Evolutionary conservation across 768 basidiomycete genomes (phyloP).

Genomic region (Megacollybia marginata): DNA sequence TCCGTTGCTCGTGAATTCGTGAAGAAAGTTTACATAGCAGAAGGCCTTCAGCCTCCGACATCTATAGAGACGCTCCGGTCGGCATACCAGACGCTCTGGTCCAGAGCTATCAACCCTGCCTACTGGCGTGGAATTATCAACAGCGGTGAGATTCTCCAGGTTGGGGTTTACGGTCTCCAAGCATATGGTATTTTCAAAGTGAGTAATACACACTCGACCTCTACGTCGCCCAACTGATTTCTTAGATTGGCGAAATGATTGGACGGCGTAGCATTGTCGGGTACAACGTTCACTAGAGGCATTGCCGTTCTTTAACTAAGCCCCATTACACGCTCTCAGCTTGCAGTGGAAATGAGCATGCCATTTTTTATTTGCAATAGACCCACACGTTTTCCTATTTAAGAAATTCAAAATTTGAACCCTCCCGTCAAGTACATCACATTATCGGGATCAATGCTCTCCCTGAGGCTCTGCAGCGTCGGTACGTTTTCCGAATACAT

Average conservation of each 20-base stretch:
- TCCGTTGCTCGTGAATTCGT: slow-evolving; percentile 67
- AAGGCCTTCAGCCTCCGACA: slow-evolving; percentile 66
- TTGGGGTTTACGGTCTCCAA: slow-evolving; percentile 74
- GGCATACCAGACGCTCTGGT: slow-evolving; percentile 61
- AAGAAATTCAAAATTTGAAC: slow-evolving; percentile 37
- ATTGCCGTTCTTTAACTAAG: background rate
- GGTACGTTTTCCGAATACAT: slow-evolving; percentile 47
- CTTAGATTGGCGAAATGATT: slow-evolving; percentile 80
- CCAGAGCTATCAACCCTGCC: slow-evolving; percentile 44
- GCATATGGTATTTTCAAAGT: slow-evolving; percentile 90
- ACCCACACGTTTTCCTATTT: too few species aligned
- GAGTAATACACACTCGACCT: slow-evolving; percentile 11
- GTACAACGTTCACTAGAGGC: slow-evolving; percentile 56
- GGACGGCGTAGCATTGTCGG: slow-evolving; percentile 76
- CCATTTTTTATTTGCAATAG: too few species aligned
- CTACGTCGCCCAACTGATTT: background rate
- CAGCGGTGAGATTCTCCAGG: slow-evolving; percentile 59
- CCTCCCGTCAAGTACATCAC: slow-evolving; percentile 67
- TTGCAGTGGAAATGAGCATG: too few species aligned
- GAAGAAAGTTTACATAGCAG: slow-evolving; percentile 68
- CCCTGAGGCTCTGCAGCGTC: slow-evolving; percentile 31
- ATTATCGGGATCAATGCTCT: slow-evolving; percentile 43
- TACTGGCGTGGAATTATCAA: slow-evolving; percentile 56
- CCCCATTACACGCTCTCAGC: too few species aligned
- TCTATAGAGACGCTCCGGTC: slow-evolving; percentile 42